phyloP scores from a whole-genome alignment of 78 protist species.

The Planoprotostelium fungivorum region DNA sequence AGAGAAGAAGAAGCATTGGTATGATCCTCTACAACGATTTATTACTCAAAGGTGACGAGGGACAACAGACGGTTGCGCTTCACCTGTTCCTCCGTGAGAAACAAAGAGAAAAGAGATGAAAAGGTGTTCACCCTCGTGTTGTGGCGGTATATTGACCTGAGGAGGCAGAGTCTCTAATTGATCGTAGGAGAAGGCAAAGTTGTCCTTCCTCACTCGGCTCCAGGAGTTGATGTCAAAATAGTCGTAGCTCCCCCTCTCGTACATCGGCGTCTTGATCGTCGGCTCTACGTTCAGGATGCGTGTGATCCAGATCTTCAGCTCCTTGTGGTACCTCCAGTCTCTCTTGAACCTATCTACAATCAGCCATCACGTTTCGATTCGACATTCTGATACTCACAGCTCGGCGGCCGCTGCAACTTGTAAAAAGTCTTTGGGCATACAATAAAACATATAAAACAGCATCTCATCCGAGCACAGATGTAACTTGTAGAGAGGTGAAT shows the following conservation, averaged over 20 bases:
- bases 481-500: conserved; percentile 66
- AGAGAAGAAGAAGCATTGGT: no score
- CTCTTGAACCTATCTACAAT: conserved; percentile 29
- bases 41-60: no score
- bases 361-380: not conserved
- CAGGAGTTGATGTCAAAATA: conserved; percentile 61
- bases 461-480: conserved; percentile 79
- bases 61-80: no score
- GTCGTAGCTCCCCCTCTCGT: conserved; percentile 64
- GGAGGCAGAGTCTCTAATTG: conserved; percentile 37
- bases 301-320: conserved; percentile 76
- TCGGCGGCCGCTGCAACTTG: conserved; percentile 86
- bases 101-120: no score
- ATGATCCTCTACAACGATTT: no score
- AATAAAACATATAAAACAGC: conserved; percentile 91
- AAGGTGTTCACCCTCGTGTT: not conserved
- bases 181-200: conserved; percentile 56
- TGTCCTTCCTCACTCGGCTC: conserved; percentile 54
- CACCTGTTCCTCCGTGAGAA: no score
- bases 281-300: conserved; percentile 51
- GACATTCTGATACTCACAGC: conserved; percentile 29
- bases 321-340: conserved; percentile 90
- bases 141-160: not conserved
- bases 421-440: conserved; percentile 90
- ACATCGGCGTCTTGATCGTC: conserved; percentile 18